Evolutionary conservation across 2,329 filamentous ascomycete genomes (phyloP).

Genomic region (Colletotrichum spinosum): DNA sequence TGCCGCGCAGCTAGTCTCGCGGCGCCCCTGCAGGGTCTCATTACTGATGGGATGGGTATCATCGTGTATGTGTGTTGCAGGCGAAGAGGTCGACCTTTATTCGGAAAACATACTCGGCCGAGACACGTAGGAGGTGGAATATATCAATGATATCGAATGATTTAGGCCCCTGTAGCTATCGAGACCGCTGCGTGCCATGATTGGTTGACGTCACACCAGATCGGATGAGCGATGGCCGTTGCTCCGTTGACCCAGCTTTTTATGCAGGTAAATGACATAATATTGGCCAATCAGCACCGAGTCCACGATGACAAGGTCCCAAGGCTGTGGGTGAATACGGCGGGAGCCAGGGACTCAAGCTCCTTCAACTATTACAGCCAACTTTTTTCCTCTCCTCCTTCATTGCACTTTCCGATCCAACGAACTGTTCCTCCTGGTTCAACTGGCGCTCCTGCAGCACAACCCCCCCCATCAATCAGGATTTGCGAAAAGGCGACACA

Average conservation of each 20-base stretch:
- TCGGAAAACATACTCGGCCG: constrained; percentile 19
- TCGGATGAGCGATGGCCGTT: constrained; percentile 29
- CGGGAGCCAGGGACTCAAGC: constrained; percentile 28
- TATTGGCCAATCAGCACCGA: constrained; percentile 35
- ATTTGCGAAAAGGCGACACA: neutral
- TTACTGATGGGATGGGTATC: constrained; percentile 18
- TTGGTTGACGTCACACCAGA: constrained; percentile 25
- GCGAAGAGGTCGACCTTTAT: neutral
- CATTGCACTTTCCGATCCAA: no score
- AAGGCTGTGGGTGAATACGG: constrained; percentile 22
- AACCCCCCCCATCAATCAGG: neutral
- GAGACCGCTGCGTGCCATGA: constrained; percentile 8
- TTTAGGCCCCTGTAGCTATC: constrained; percentile 15
- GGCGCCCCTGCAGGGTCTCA: constrained; percentile 14
- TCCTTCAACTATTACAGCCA: constrained; percentile 5
- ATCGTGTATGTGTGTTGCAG: constrained; percentile 20
- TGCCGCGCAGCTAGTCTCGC: constrained; percentile 6
- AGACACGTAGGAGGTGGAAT: constrained; percentile 9
- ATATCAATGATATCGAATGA: constrained; percentile 37
- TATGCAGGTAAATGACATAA: constrained; percentile 37
- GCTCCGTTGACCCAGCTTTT: constrained; percentile 21
- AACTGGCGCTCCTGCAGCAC: no score
- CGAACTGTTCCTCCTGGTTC: no score
- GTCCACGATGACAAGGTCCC: constrained; percentile 17
- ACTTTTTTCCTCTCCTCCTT: neutral